These are phyloP conservation scores for Lasiodiplodia theobromae DNA, from an alignment of 2,329 filamentous ascomycete species.

Conservation along the genomic window DNA sequence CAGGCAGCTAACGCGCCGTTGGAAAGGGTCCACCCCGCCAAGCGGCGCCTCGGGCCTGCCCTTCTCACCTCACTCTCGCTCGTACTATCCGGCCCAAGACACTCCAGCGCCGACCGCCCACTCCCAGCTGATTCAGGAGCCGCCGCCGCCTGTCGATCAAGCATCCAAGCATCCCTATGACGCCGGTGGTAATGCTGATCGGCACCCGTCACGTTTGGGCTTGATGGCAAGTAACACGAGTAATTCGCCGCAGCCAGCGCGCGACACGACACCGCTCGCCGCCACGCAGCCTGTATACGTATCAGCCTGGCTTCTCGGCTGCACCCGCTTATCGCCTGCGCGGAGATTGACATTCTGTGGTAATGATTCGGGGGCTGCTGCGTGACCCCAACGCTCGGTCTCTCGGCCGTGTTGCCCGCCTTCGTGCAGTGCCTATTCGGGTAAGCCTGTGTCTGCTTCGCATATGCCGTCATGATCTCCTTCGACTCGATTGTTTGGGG, in stretches of 20 bases:
- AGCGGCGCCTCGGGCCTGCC: background rate
- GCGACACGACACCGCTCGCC: conserved; percentile 7
- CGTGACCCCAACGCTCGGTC: conserved; percentile 18
- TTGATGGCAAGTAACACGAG: conserved; percentile 16
- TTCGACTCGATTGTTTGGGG: background rate
- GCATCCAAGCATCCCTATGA: conserved; percentile 12
- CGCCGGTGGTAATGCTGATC: conserved; percentile 26
- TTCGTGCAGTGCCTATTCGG: conserved; percentile 1
- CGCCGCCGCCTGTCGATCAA: conserved; percentile 19
- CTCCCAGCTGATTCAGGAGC: conserved; percentile 22
- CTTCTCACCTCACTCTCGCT: background rate
- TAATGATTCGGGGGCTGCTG: conserved; percentile 5
- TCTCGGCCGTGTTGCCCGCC: background rate
- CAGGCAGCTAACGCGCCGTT: background rate
- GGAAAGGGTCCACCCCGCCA: background rate
- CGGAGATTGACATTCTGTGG: conserved; percentile 1
- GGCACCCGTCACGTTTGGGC: conserved; percentile 21
- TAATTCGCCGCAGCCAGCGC: conserved; percentile 1
- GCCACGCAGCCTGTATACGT: conserved; percentile 2
- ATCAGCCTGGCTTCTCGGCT: conserved; percentile 8
- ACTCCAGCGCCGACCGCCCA: background rate
- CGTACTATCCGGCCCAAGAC: background rate
- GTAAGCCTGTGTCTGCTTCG: background rate
- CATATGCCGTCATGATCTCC: conserved; percentile 20
- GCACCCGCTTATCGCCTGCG: conserved; percentile 5